phyloP scores from a whole-genome alignment of 179 eudicot species.

The Beta corolliflora region DNA sequence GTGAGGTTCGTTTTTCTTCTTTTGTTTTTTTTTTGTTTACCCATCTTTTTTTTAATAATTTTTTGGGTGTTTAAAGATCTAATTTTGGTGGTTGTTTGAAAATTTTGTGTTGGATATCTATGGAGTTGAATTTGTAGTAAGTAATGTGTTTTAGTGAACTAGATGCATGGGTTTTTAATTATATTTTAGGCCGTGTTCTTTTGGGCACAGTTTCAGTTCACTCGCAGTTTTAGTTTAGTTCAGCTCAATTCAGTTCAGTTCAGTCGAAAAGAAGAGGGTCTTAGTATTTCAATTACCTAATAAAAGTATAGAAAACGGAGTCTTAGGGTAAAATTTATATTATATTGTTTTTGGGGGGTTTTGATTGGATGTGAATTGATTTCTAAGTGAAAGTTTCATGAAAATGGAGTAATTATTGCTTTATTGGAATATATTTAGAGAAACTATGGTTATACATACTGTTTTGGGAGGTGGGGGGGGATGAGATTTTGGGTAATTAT shows the following conservation, averaged over 20 bases:
- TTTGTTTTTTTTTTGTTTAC: background rate
- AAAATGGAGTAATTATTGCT: background rate
- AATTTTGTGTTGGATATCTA: background rate
- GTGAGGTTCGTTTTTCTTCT: slow-evolving; percentile 57
- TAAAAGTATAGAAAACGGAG: too few species aligned
- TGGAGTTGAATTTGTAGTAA: background rate
- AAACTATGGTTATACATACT: too few species aligned
- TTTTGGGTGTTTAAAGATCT: background rate
- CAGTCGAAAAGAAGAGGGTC: too few species aligned
- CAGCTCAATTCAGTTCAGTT: too few species aligned
- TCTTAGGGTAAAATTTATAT: background rate
- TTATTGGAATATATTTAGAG: background rate
- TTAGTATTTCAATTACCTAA: too few species aligned
- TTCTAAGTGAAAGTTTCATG: background rate
- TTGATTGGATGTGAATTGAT: background rate
- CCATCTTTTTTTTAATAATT: background rate
- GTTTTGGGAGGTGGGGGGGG: too few species aligned
- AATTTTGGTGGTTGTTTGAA: background rate
- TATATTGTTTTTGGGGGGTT: background rate
- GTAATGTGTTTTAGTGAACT: slow-evolving; percentile 4
- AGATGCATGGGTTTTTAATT: background rate
- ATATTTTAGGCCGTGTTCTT: background rate
- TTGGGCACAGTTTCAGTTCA: too few species aligned
- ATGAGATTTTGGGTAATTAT: too few species aligned
- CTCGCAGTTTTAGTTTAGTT: too few species aligned